These are phyloP conservation scores for Gremmenia infestans DNA, from an alignment of 2,329 filamentous ascomycete genomes.

Conservation along the genomic window DNA sequence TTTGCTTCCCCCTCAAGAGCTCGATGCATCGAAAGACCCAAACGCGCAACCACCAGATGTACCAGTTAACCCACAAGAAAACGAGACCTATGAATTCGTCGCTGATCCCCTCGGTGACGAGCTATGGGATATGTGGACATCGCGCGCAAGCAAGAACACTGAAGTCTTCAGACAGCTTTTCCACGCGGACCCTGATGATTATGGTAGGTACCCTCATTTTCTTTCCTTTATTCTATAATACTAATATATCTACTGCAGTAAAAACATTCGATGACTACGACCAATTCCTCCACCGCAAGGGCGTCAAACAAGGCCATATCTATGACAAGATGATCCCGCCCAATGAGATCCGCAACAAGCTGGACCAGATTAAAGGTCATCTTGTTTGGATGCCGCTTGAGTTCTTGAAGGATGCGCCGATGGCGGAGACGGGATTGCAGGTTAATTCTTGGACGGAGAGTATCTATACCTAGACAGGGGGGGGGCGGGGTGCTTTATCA, in stretches of 20 bases:
- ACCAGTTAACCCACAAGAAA: conserved; percentile 60
- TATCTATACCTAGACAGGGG: conserved; percentile 62
- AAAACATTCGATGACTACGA: conserved; percentile 90
- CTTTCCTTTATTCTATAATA: neutral
- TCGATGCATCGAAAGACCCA: conserved; percentile 60
- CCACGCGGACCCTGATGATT: conserved; percentile 83
- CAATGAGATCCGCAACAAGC: conserved; percentile 66
- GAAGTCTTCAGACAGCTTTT: conserved; percentile 73
- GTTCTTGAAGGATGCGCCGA: conserved; percentile 76
- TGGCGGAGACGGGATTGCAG: conserved; percentile 85
- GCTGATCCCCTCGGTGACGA: conserved; percentile 65
- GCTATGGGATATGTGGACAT: conserved; percentile 65
- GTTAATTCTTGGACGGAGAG: conserved; percentile 85
- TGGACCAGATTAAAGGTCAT: conserved; percentile 80
- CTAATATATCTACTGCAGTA: conserved; percentile 42
- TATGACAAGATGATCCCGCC: conserved; percentile 74
- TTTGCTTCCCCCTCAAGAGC: conserved; percentile 67
- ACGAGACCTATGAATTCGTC: conserved; percentile 60
- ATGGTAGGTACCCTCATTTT: conserved; percentile 46
- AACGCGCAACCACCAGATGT: conserved; percentile 71
- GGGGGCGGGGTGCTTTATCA: neutral
- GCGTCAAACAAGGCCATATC: conserved; percentile 78
- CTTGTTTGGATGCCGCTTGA: conserved; percentile 93
- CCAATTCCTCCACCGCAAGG: conserved; percentile 63
- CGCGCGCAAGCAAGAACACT: conserved; percentile 65